A percentile compares a stretch with the other conserved stretches of the same genome.
Conservation (phyloP, 2,329 filamentous ascomycete species). For the Aspergillus brasiliensis region DNA sequence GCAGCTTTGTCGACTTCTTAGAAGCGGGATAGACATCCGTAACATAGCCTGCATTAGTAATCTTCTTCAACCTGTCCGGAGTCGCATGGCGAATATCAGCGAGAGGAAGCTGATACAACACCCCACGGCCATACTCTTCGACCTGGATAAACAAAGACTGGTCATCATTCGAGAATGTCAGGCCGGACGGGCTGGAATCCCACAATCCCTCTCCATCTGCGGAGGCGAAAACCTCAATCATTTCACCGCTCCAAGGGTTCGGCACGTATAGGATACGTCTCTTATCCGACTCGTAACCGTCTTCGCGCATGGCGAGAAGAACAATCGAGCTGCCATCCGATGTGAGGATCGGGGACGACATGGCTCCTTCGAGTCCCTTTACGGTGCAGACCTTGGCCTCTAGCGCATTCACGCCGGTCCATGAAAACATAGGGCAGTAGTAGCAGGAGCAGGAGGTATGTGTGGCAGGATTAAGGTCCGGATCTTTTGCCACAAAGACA, state of each 20-base stretch:
- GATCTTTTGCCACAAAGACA: slow-evolving; percentile 51
- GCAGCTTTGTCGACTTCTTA: slow-evolving; percentile 38
- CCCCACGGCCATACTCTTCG: slow-evolving; percentile 46
- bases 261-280: slow-evolving; percentile 48
- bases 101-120: slow-evolving; percentile 45
- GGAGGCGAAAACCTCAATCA: slow-evolving; percentile 43
- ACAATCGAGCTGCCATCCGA: slow-evolving; percentile 48
- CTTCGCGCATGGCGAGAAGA: slow-evolving; percentile 46
- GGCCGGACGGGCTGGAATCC: slow-evolving; percentile 43
- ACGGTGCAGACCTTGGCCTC: slow-evolving; percentile 38
- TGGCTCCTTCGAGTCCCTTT: slow-evolving; percentile 44
- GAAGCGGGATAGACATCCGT: slow-evolving; percentile 41
- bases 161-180: slow-evolving; percentile 47
- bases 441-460: slow-evolving; percentile 52
- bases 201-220: slow-evolving; percentile 43
- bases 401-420: slow-evolving; percentile 37
- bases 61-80: slow-evolving; percentile 36
- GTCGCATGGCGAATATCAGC: slow-evolving; percentile 31
- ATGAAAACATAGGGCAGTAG: slow-evolving; percentile 47
- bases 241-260: slow-evolving; percentile 43
- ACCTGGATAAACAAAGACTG: slow-evolving; percentile 44
- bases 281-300: slow-evolving; percentile 52
- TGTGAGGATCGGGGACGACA: slow-evolving; percentile 48
- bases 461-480: slow-evolving; percentile 46
- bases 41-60: slow-evolving; percentile 46